These are phyloP conservation scores for Xylariales sp. DNA, from an alignment of 2,329 filamentous ascomycete genomes.

Conservation along the genomic window DNA sequence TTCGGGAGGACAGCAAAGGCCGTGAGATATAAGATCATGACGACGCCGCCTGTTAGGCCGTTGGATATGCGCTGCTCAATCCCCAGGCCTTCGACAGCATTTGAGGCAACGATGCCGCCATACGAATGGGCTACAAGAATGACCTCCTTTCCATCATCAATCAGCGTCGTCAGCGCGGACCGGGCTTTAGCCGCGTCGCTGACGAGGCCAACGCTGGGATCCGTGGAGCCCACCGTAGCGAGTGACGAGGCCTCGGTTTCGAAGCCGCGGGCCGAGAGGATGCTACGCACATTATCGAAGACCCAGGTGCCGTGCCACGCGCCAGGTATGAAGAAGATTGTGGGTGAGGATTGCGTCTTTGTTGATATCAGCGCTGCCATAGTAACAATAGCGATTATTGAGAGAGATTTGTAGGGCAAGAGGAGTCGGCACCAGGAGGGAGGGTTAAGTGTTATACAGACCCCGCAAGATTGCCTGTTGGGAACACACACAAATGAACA, in stretches of 20 bases:
- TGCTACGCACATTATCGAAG: slow-evolving; percentile 25
- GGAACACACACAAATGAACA: too few species aligned
- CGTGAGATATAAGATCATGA: slow-evolving; percentile 33
- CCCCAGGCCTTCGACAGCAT: slow-evolving; percentile 30
- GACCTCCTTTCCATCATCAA: slow-evolving; percentile 28
- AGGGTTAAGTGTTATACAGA: too few species aligned
- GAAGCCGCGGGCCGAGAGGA: slow-evolving; percentile 25
- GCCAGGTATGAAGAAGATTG: slow-evolving; percentile 29
- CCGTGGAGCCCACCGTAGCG: slow-evolving; percentile 19
- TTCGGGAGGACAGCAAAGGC: slow-evolving; percentile 26
- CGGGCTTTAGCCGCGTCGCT: slow-evolving; percentile 12
- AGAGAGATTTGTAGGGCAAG: background rate
- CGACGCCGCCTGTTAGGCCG: slow-evolving; percentile 33
- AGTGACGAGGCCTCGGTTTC: slow-evolving; percentile 24
- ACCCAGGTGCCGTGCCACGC: slow-evolving; percentile 26
- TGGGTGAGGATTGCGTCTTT: background rate
- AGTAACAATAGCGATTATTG: background rate
- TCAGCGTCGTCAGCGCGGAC: slow-evolving; percentile 3
- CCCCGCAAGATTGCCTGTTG: too few species aligned
- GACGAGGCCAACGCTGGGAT: slow-evolving; percentile 10
- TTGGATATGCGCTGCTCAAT: slow-evolving; percentile 27
- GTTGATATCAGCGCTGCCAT: background rate
- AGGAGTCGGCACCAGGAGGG: too few species aligned
- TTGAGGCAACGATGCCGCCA: slow-evolving; percentile 30
- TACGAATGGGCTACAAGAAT: slow-evolving; percentile 38